Evolutionary conservation across 768 basidiomycete species (phyloP), one percentile per base, ranked within the genome.

Genomic region (Phanerochaete carnosa): DNA sequence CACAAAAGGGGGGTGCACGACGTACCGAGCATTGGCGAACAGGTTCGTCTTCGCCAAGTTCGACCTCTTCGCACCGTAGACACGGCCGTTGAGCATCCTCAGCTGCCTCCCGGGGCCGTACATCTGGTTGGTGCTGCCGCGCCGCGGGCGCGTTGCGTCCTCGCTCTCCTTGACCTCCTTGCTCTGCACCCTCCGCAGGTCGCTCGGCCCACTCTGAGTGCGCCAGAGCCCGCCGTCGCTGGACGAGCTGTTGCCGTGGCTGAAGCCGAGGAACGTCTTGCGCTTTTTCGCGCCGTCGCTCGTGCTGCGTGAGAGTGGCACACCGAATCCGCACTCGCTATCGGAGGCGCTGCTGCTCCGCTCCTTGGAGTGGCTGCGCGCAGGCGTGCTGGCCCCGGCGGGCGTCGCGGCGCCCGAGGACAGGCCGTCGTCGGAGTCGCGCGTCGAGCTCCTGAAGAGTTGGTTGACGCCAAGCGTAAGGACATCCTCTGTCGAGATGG

Each of bases 1-100:
- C 15, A 29, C 19, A 26, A 45, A 47, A n/a, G 22, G 46, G 26
- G 47, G 30, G 23, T 16, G 25, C n/a, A 45, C 68, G 47, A 45
- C 68, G 47, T 55, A 69, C 66, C 68, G 60, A 45, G 66, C 85
- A 59, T 79, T 86, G 6, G 82, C 87, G 64, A 90, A 90, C 0
- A 81, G 85, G 66, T 90, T 86, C 5, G 74, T 72, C 53, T 74
- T 75, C 12, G 68, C 47, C 6, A 52, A 49, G 26, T 62, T 61
- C 5, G 22, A 22, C 45, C 69, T 53, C 64, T 65, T 67, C 46
- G 66, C 79, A 52, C 94, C 93, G 65, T 95, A 95, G 0, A 94
- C 83, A 26, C 94, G 81, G 0, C 94, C 94, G 67, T 95, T 95
- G 62, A 95, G 79, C 88, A 95, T 88, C 57, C 61, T 46, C 62